phyloP scores from a whole-genome alignment of 129 eudicot genomes.

The carrot (Daucus carota) region DNA sequence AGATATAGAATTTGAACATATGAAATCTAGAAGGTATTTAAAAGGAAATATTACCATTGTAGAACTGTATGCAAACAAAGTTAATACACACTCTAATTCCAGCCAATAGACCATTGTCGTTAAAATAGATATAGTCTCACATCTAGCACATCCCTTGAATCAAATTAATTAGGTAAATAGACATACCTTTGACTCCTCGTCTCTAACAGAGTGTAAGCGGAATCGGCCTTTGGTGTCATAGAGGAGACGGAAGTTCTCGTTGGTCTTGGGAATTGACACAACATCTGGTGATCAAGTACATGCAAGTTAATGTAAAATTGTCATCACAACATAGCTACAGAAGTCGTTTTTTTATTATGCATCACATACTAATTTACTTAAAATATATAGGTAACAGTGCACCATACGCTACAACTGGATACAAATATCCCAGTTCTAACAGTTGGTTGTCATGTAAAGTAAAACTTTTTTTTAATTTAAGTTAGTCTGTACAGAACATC shows the following conservation, averaged over 20 bases:
- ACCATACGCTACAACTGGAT: not conserved
- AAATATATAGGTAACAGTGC: not conserved
- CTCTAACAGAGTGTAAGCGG: conserved; percentile 50
- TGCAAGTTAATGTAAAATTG: not conserved
- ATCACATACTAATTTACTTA: not conserved
- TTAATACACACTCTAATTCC: not conserved
- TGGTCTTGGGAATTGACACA: conserved; percentile 59
- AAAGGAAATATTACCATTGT: not conserved
- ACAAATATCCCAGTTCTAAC: no score
- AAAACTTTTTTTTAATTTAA: no score
- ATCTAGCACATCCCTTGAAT: not conserved
- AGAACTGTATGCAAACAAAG: not conserved
- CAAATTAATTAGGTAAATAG: not conserved
- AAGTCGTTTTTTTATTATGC: not conserved
- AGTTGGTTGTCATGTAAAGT: no score
- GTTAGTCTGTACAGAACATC: no score
- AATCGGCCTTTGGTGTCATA: conserved; percentile 63
- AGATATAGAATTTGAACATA: not conserved
- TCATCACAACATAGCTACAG: not conserved
- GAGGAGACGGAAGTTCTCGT: conserved; percentile 51
- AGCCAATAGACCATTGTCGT: not conserved
- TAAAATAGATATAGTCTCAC: not conserved
- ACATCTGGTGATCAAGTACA: conserved; percentile 26
- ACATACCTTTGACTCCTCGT: conserved; percentile 53
- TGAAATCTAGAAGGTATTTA: not conserved